Evolutionary conservation across 1,284 basidiomycete genomes (phyloP).

Genomic region (Ganoderma sinense): DNA sequence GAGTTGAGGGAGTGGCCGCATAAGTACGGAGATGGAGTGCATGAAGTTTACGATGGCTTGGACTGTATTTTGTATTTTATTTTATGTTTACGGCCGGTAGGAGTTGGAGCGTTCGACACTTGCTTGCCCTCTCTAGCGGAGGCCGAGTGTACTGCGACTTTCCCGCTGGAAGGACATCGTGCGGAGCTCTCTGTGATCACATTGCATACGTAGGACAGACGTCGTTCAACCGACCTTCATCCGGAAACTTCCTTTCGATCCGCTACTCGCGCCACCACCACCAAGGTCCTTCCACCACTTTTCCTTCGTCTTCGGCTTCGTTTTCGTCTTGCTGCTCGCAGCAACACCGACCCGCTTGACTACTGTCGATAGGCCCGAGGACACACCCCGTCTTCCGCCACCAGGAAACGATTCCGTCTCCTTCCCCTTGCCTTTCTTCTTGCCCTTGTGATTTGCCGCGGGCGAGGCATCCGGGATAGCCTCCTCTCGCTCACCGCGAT

Average conservation of each 20-base stretch:
- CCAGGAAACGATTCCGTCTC: slow-evolving; percentile 48
- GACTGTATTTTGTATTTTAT: too few relatives aligned
- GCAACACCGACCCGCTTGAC: slow-evolving; percentile 42
- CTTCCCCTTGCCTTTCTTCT: slow-evolving; percentile 24
- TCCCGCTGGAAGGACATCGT: not conserved
- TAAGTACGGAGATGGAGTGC: not conserved
- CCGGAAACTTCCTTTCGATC: not conserved
- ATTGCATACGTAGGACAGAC: not conserved
- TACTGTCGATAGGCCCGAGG: slow-evolving; percentile 76
- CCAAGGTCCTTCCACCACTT: slow-evolving; percentile 59
- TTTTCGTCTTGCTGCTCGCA: slow-evolving; percentile 1
- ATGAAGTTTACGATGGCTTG: not conserved
- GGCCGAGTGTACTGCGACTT: too few relatives aligned
- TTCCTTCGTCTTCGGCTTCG: slow-evolving; percentile 36
- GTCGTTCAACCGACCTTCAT: not conserved
- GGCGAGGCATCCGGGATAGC: slow-evolving; percentile 17
- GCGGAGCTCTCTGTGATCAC: not conserved
- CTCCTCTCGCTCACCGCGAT: slow-evolving; percentile 30
- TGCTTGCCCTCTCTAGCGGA: not conserved
- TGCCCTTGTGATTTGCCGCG: not conserved
- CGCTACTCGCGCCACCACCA: slow-evolving; percentile 1
- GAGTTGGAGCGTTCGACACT: not conserved
- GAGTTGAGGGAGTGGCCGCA: slow-evolving; percentile 3
- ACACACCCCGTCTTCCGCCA: slow-evolving; percentile 71
- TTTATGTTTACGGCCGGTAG: not conserved